Percentiles rank a stretch among this genome's conserved stretches.
Evolutionary conservation across 2,329 filamentous ascomycete species (phyloP).

Genomic region (Aspergillus novofumigatus): DNA sequence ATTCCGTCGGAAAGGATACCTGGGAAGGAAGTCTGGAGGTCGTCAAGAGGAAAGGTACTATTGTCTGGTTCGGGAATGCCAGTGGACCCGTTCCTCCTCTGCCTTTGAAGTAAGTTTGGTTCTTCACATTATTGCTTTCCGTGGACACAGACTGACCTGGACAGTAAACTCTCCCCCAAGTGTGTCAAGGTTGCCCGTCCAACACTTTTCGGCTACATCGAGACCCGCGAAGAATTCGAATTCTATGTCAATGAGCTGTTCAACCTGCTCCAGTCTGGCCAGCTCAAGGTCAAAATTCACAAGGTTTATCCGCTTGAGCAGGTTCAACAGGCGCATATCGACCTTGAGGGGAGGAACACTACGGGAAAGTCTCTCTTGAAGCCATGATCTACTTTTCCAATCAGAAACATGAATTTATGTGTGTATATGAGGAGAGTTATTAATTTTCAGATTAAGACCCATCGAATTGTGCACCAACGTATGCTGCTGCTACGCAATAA

Average conservation of each 20-base stretch:
- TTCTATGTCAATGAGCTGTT: conserved; percentile 70
- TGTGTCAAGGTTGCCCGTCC: conserved; percentile 75
- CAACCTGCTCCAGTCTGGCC: conserved; percentile 62
- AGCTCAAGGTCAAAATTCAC: conserved; percentile 70
- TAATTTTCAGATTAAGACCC: not conserved
- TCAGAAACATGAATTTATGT: not conserved
- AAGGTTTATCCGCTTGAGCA: conserved; percentile 73
- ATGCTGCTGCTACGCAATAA: not conserved
- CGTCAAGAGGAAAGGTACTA: conserved; percentile 69
- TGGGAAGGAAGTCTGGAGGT: conserved; percentile 74
- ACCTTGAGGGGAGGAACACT: conserved; percentile 77
- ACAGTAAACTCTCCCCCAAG: conserved; percentile 59
- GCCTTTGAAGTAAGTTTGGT: conserved; percentile 51
- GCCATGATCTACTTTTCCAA: conserved; percentile 39
- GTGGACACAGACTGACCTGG: conserved; percentile 6
- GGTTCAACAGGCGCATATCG: conserved; percentile 65
- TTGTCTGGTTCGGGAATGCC: conserved; percentile 79
- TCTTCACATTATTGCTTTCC: conserved; percentile 26
- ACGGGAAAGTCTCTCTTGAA: conserved; percentile 78
- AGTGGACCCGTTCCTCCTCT: conserved; percentile 73
- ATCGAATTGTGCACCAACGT: not conserved
- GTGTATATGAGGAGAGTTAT: not conserved
- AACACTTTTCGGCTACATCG: conserved; percentile 66
- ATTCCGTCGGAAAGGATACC: conserved; percentile 79
- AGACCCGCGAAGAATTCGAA: conserved; percentile 66